These are phyloP conservation scores for Podospora pseudocomata DNA, from an alignment of 495 filamentous ascomycete species.

Conservation along the genomic window DNA sequence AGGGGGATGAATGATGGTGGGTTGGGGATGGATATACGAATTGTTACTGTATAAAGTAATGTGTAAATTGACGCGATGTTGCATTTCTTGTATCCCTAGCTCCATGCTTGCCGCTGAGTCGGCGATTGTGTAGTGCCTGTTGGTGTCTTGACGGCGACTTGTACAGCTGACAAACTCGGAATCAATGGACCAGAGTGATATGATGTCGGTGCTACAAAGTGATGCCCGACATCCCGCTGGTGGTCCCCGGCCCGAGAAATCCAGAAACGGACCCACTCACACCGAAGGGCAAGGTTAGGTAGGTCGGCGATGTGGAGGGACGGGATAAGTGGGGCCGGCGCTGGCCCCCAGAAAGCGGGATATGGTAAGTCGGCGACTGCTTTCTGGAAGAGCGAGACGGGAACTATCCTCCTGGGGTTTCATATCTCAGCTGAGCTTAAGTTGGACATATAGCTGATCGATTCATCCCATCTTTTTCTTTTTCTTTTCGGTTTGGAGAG, in stretches of 20 bases:
- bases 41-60: neutral
- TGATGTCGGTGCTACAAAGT: neutral
- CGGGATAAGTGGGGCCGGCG: neutral
- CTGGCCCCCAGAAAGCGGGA: neutral
- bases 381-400: neutral
- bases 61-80: neutral
- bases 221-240: neutral
- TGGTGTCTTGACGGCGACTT: neutral
- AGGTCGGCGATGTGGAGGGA: slow-evolving; percentile 11
- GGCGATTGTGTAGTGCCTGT: too few relatives aligned
- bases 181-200: too few relatives aligned
- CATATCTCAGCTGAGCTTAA: neutral
- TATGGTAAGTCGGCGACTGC: neutral
- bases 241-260: neutral
- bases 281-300: neutral
- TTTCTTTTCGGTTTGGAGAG: too few relatives aligned
- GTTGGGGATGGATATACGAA: neutral
- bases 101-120: too few relatives aligned
- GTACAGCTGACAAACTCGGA: neutral
- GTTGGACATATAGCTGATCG: neutral
- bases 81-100: too few relatives aligned
- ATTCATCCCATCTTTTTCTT: neutral
- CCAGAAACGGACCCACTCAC: neutral
- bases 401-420: neutral
- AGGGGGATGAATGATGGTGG: neutral